Evolutionary conservation across 2,329 filamentous ascomycete genomes (phyloP).

Genomic region (Phoma sp.): DNA sequence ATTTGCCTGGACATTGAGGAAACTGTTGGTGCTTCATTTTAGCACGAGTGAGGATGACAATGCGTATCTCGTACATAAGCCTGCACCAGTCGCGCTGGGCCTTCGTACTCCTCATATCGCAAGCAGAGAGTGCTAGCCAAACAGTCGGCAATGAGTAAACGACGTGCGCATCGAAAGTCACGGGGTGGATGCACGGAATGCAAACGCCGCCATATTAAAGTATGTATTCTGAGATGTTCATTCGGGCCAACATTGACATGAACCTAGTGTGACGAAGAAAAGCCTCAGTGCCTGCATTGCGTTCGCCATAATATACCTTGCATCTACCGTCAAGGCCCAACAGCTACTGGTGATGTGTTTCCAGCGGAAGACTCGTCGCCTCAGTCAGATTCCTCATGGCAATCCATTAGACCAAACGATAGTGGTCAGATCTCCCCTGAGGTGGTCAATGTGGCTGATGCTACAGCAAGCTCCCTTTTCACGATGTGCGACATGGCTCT

Average conservation of each 20-base stretch:
- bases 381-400: conserved; percentile 3
- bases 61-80: conserved; percentile 1
- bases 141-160: conserved; percentile 5
- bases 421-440: not conserved
- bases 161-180: conserved; percentile 24
- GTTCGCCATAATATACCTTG: conserved; percentile 17
- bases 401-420: not conserved
- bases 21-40: not conserved
- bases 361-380: not conserved
- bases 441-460: not conserved
- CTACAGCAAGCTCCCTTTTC: conserved; percentile 4
- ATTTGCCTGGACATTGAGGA: not conserved
- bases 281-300: conserved; percentile 24
- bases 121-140: not conserved
- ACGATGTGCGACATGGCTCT: conserved; percentile 24
- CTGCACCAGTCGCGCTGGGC: not conserved
- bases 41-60: not conserved
- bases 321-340: conserved; percentile 8
- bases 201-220: conserved; percentile 26
- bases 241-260: not conserved
- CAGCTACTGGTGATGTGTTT: not conserved
- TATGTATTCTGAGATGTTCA: not conserved
- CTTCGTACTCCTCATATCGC: not conserved
- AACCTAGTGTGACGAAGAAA: conserved; percentile 25
- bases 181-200: conserved; percentile 22